Evolutionary conservation across 768 basidiomycete species (phyloP).

Genomic region (Xerocomellus dryophilus): DNA sequence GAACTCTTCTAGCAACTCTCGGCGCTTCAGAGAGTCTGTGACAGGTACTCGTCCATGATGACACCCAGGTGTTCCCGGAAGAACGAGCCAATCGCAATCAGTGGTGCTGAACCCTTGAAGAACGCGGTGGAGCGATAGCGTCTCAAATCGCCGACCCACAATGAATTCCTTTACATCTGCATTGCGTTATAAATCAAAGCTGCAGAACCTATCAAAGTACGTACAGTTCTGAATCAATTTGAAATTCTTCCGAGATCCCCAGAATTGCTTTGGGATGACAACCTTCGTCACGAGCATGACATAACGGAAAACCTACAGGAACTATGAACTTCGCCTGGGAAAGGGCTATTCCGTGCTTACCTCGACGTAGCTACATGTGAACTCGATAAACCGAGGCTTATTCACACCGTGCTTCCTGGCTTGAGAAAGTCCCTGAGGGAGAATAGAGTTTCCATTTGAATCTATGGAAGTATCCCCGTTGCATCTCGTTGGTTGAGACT

Average conservation of each 20-base stretch:
- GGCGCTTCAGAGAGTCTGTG: conserved; percentile 70
- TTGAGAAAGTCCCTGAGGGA: conserved; percentile 46
- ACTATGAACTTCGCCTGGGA: background rate
- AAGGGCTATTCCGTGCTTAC: conserved; percentile 35
- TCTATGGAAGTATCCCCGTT: conserved; percentile 48
- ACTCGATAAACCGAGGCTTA: conserved; percentile 81
- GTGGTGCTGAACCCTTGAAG: conserved; percentile 73
- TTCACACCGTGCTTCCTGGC: conserved; percentile 41
- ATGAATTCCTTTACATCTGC: conserved; percentile 77
- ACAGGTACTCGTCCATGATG: conserved; percentile 51
- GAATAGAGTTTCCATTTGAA: conserved; percentile 47
- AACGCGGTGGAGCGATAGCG: conserved; percentile 67
- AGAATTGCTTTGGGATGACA: conserved; percentile 72
- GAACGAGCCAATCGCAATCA: conserved; percentile 78
- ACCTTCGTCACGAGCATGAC: conserved; percentile 57
- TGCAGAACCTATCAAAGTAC: conserved; percentile 15
- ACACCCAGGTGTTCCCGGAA: conserved; percentile 35
- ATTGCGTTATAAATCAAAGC: background rate
- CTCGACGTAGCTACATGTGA: conserved; percentile 62
- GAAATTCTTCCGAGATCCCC: conserved; percentile 73
- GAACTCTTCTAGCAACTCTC: conserved; percentile 83
- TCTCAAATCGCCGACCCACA: conserved; percentile 74
- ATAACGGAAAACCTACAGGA: conserved; percentile 65
- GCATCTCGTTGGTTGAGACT: conserved; percentile 46
- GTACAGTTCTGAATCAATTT: conserved; percentile 55